Evolutionary conservation across 345 rosid genomes (phyloP).

Genomic region (Trapa bicornis): DNA sequence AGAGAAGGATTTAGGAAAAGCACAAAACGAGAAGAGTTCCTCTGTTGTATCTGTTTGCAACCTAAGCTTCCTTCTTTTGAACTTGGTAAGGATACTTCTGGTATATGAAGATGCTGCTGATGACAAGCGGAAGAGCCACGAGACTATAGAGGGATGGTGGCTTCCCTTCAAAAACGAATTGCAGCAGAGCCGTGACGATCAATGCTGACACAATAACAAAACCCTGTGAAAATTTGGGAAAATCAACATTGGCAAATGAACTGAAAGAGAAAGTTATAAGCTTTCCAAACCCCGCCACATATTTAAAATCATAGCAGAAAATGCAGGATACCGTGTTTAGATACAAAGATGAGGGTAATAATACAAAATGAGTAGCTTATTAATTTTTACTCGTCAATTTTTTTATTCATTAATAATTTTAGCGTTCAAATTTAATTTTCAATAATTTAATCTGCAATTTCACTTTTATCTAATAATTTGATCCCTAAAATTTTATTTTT

Average conservation of each 20-base stretch:
- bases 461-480: no score
- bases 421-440: no score
- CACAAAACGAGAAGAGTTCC: background rate
- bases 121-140: slow-evolving; percentile 71
- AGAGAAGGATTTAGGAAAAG: background rate
- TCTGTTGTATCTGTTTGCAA: background rate
- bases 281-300: background rate
- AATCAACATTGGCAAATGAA: background rate
- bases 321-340: background rate
- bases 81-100: slow-evolving; percentile 68
- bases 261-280: background rate
- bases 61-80: slow-evolving; percentile 63
- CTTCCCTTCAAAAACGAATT: slow-evolving; percentile 82
- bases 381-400: no score
- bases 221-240: slow-evolving; percentile 39
- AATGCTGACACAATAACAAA: slow-evolving; percentile 94
- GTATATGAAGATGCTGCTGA: slow-evolving; percentile 72
- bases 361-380: no score
- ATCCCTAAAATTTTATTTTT: no score
- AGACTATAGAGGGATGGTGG: slow-evolving; percentile 69
- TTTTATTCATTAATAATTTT: no score
- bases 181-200: slow-evolving; percentile 78
- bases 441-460: no score
- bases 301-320: background rate
- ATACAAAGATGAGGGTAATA: background rate